phyloP scores from a whole-genome alignment of 2,329 filamentous ascomycete genomes.

The Chaetomium olivaceum region DNA sequence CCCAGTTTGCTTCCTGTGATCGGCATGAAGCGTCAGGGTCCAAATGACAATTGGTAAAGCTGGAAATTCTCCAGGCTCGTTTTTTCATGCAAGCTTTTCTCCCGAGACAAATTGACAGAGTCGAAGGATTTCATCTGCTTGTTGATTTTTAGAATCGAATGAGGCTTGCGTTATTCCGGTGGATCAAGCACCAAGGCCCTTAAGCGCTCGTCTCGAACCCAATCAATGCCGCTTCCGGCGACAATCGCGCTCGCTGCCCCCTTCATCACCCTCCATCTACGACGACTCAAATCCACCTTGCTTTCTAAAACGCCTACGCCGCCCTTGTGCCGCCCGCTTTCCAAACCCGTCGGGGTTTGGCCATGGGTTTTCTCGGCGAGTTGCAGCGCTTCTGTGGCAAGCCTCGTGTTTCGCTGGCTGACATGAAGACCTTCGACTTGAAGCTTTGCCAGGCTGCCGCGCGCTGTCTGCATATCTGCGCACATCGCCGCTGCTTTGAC shows the following conservation, averaged over 20 bases:
- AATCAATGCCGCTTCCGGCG: slow-evolving; percentile 79
- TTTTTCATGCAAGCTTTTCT: neutral
- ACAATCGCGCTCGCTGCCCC: slow-evolving; percentile 76
- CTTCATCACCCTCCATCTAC: slow-evolving; percentile 74
- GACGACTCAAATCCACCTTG: slow-evolving; percentile 62
- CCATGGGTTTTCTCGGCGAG: slow-evolving; percentile 50
- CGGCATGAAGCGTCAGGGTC: neutral
- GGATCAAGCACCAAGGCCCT: slow-evolving; percentile 69
- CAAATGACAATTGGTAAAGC: neutral
- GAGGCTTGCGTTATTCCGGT: slow-evolving; percentile 13
- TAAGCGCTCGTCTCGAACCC: slow-evolving; percentile 69
- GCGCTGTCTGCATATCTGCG: slow-evolving; percentile 51
- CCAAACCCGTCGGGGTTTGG: slow-evolving; percentile 51
- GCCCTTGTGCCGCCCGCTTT: slow-evolving; percentile 47
- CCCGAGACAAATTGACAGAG: neutral
- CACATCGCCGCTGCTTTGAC: slow-evolving; percentile 62
- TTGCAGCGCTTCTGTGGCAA: slow-evolving; percentile 63
- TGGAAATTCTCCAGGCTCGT: neutral
- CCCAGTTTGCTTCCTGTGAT: neutral
- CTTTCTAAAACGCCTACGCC: slow-evolving; percentile 60
- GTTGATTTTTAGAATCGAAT: neutral
- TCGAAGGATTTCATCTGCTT: neutral
- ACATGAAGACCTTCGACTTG: slow-evolving; percentile 60
- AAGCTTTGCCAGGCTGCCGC: slow-evolving; percentile 55
- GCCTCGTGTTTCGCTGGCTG: slow-evolving; percentile 60